Percentiles rank a stretch among this genome's conserved stretches.
phyloP scores from a whole-genome alignment of 1,284 basidiomycete species.

The Irpex sp. region DNA sequence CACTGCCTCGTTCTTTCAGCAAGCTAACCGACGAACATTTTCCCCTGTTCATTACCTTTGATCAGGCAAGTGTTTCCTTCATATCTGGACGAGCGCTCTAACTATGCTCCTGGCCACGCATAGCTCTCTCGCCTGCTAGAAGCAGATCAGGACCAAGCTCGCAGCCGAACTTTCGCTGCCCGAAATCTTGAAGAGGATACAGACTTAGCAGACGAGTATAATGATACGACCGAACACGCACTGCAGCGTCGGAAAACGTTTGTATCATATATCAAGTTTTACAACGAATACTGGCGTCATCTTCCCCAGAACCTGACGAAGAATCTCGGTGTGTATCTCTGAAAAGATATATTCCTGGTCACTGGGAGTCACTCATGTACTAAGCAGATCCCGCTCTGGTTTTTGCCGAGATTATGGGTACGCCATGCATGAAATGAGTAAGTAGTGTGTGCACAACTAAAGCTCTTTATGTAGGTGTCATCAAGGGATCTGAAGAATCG shows the following conservation, averaged over 20 bases:
- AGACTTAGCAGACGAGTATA: constrained; percentile 7
- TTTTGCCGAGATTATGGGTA: constrained; percentile 77
- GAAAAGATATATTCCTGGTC: no score
- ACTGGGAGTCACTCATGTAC: not conserved
- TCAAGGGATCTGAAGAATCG: constrained; percentile 71
- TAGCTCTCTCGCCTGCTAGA: constrained; percentile 54
- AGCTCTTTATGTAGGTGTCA: constrained; percentile 56
- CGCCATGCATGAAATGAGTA: constrained; percentile 15
- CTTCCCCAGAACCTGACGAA: constrained; percentile 65
- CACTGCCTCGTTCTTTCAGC: constrained; percentile 67
- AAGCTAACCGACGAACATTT: constrained; percentile 70
- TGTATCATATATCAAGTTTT: constrained; percentile 63
- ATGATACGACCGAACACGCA: constrained; percentile 29
- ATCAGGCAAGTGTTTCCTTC: constrained; percentile 52
- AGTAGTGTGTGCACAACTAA: not conserved
- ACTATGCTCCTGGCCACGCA: not conserved
- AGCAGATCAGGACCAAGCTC: constrained; percentile 42
- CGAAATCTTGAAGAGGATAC: constrained; percentile 30
- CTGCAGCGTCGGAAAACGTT: constrained; percentile 30
- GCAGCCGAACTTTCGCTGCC: no score
- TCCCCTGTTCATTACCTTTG: constrained; percentile 76
- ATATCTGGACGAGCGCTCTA: not conserved
- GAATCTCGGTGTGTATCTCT: constrained; percentile 53
- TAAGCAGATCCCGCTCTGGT: constrained; percentile 66
- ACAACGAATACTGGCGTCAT: constrained; percentile 68